Evolutionary conservation across 148 eudicot species (phyloP).

Genomic region (Polygonum aviculare): DNA sequence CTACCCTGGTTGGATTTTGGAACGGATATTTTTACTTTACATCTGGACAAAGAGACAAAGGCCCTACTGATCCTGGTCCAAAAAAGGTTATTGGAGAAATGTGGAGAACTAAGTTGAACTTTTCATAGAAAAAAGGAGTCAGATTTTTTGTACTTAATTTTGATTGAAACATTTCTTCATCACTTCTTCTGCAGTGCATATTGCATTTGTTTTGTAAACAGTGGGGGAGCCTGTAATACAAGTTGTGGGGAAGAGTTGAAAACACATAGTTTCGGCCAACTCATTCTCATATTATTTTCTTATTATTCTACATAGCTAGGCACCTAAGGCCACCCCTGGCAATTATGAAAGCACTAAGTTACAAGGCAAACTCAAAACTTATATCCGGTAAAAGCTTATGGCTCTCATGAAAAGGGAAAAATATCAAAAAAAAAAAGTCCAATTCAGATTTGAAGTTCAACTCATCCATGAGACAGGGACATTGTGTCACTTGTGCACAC

Average conservation of each 20-base stretch:
- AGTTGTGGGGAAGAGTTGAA: neutral
- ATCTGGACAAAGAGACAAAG: slow-evolving; percentile 90
- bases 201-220: neutral
- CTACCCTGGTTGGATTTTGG: slow-evolving; percentile 86
- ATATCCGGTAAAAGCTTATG: neutral
- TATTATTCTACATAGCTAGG: slow-evolving; percentile 8
- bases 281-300: neutral
- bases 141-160: neutral
- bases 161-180: neutral
- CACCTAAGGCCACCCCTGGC: neutral
- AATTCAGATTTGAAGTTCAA: slow-evolving; percentile 1
- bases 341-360: slow-evolving; percentile 2
- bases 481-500: slow-evolving; percentile 40
- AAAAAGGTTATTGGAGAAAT: slow-evolving; percentile 84
- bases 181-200: neutral
- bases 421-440: neutral
- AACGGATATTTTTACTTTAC: slow-evolving; percentile 90
- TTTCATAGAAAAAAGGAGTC: slow-evolving; percentile 11
- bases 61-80: slow-evolving; percentile 86
- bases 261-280: slow-evolving; percentile 4
- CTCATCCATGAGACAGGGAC: neutral
- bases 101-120: slow-evolving; percentile 88
- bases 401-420: neutral
- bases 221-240: neutral
- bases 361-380: slow-evolving; percentile 1